Evolutionary conservation across 441 rosid species (phyloP).

Genomic region (Adansonia rubrostipa): DNA sequence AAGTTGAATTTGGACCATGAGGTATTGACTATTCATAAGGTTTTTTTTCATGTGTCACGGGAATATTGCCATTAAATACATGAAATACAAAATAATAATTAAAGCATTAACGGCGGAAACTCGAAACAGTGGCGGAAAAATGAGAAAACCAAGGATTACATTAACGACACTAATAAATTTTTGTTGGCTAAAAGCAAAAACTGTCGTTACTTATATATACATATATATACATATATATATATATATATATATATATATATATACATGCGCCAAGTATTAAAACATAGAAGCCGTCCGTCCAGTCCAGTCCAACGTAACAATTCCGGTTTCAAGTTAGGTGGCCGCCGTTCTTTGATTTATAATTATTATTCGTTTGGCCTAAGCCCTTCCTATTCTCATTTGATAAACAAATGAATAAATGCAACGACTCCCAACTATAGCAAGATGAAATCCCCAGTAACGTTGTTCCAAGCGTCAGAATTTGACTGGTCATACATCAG

Average conservation of each 20-base stretch:
- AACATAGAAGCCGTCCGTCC: neutral
- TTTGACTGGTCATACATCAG: neutral
- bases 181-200: neutral
- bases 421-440: constrained; percentile 1
- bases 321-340: neutral
- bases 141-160: neutral
- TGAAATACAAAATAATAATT: neutral
- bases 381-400: neutral
- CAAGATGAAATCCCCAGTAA: neutral
- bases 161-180: neutral
- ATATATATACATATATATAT: no score
- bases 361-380: neutral
- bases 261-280: neutral
- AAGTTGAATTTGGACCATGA: neutral
- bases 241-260: no score
- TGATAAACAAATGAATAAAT: neutral
- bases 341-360: neutral
- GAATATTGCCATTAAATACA: neutral
- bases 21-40: no score
- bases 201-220: no score
- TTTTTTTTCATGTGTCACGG: neutral
- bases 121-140: neutral
- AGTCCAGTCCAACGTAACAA: neutral
- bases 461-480: neutral
- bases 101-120: neutral